Evolutionary conservation across 306 rosid genomes (phyloP).

Genomic region (Cucurbita ficifolia): DNA sequence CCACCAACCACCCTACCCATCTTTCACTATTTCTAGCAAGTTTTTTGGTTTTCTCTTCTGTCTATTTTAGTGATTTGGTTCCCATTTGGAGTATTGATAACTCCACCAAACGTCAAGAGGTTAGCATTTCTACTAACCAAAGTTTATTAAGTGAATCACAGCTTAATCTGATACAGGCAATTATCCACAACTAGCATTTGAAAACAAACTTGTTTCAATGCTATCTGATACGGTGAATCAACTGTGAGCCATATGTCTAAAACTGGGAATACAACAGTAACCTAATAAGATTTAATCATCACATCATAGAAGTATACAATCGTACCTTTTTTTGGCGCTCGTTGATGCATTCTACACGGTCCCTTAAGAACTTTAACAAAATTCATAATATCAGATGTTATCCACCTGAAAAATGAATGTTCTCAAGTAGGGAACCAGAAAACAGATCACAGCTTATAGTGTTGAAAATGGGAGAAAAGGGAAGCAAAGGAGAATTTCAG

Average conservation of each 20-base stretch:
- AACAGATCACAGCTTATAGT: not conserved
- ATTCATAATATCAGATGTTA: not conserved
- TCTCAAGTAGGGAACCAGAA: not conserved
- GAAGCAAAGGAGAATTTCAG: not conserved
- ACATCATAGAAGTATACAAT: not conserved
- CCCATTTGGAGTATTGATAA: not conserved
- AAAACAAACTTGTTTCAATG: not conserved
- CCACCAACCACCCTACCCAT: slow-evolving; percentile 3
- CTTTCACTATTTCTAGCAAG: not conserved
- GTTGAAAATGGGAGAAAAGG: not conserved
- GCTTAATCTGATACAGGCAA: not conserved
- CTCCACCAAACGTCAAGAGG: not conserved
- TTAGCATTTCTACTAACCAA: not conserved
- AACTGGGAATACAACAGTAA: not conserved
- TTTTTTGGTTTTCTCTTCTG: not conserved
- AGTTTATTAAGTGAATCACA: not conserved
- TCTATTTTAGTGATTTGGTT: not conserved
- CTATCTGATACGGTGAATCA: not conserved
- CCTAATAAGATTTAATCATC: not conserved
- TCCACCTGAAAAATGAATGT: not conserved
- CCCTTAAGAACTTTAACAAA: not conserved
- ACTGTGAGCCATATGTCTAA: not conserved
- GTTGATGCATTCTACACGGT: not conserved
- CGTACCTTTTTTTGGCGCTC: not conserved
- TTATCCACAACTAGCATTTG: not conserved